Conservation (phyloP, 768 basidiomycete species). For the Podaxis sp. region DNA sequence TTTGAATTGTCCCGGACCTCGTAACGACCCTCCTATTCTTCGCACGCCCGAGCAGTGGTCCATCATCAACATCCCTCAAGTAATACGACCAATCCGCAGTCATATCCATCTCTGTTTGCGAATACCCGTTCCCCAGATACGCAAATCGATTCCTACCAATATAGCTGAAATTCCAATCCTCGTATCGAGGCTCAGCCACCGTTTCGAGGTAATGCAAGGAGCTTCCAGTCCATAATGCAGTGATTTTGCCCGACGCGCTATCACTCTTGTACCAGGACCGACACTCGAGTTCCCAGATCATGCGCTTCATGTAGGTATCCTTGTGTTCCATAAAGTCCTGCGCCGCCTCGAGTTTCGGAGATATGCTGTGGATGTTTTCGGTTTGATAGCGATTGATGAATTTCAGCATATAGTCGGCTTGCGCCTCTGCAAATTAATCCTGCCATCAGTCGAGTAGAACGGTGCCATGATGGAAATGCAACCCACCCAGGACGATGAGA, state of each 20-base stretch:
- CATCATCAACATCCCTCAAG: conserved; percentile 22
- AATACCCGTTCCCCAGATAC: conserved; percentile 30
- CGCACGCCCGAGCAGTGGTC: conserved; percentile 18
- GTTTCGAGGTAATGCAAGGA: conserved; percentile 31
- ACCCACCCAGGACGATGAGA: conserved; percentile 25
- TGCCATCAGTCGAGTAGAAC: neutral
- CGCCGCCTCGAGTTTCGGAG: conserved; percentile 29
- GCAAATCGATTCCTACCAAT: conserved; percentile 27
- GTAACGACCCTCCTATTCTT: conserved; percentile 16
- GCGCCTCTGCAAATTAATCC: conserved; percentile 22
- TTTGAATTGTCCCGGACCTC: conserved; percentile 3
- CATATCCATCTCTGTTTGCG: conserved; percentile 28
- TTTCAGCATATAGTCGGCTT: conserved; percentile 30
- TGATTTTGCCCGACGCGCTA: conserved; percentile 25
- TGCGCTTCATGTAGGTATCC: conserved; percentile 29
- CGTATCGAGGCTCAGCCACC: conserved; percentile 27
- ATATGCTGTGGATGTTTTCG: conserved; percentile 32
- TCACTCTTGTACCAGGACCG: conserved; percentile 32
- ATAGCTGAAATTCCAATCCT: conserved; percentile 32
- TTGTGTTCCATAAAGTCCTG: conserved; percentile 31
- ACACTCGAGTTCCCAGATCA: conserved; percentile 28
- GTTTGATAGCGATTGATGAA: conserved; percentile 30
- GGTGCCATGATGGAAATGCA: neutral
- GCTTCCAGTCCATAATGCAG: conserved; percentile 32
- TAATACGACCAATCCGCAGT: conserved; percentile 31